Evolutionary conservation across 2,329 filamentous ascomycete species (phyloP).

Genomic region (Stagonosporopsis cucurbitacearum): DNA sequence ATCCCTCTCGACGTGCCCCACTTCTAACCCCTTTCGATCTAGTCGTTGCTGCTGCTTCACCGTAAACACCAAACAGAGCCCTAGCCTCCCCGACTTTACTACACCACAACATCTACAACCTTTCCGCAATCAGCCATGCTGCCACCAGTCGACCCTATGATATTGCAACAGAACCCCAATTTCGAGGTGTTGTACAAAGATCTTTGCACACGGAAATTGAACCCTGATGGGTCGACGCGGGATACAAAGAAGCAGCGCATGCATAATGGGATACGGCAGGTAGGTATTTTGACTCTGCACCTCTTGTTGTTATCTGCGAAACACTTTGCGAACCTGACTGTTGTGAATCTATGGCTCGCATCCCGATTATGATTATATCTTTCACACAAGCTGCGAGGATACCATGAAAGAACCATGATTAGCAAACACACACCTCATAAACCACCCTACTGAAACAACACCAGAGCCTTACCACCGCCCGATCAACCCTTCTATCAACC

Average conservation of each 20-base stretch:
- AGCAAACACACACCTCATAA: not conserved
- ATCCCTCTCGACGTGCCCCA: not conserved
- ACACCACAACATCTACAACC: not conserved
- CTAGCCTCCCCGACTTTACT: not conserved
- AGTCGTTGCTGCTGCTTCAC: constrained; percentile 2
- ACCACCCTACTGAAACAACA: constrained; percentile 6
- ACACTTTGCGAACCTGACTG: too few relatives aligned
- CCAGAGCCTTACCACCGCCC: constrained; percentile 49
- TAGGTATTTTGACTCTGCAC: constrained; percentile 24
- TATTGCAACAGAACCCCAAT: constrained; percentile 51
- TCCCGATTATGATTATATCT: not conserved
- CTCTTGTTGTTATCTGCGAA: too few relatives aligned
- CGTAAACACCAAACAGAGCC: constrained; percentile 18
- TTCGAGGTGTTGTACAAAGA: constrained; percentile 56
- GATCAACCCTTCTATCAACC: constrained; percentile 41
- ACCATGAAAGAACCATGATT: not conserved
- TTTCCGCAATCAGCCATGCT: constrained; percentile 42
- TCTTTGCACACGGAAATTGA: constrained; percentile 52
- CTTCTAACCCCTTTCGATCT: not conserved
- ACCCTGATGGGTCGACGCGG: constrained; percentile 53
- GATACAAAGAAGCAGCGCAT: constrained; percentile 52
- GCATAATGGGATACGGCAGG: constrained; percentile 49
- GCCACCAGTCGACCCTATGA: constrained; percentile 49
- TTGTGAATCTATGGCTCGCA: too few relatives aligned
- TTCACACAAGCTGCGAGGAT: not conserved